phyloP scores from a whole-genome alignment of 2,329 filamentous ascomycete species.

The Cercospora canescens region DNA sequence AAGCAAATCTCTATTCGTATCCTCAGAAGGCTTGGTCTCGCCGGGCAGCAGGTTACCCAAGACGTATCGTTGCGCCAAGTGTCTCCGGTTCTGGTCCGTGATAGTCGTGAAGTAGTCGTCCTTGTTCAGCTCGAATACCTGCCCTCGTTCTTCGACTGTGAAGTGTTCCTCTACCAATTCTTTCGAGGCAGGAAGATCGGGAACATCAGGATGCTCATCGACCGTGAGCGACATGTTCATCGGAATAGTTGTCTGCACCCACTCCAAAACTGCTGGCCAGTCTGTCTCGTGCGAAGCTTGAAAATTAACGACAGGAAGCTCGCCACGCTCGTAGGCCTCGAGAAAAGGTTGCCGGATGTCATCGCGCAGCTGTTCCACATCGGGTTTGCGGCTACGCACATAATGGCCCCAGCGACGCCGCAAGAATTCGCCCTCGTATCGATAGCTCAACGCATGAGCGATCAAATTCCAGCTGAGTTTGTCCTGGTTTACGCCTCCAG shows the following conservation, averaged over 20 bases:
- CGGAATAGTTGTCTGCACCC: slow-evolving; percentile 56
- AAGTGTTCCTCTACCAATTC: slow-evolving; percentile 18
- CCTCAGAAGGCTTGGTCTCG: slow-evolving; percentile 12
- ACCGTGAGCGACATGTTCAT: slow-evolving; percentile 9
- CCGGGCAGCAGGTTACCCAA: slow-evolving; percentile 18
- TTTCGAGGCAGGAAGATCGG: slow-evolving; percentile 16
- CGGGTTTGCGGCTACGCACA: slow-evolving; percentile 23
- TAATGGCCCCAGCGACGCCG: slow-evolving; percentile 40
- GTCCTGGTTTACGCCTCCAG: slow-evolving; percentile 38
- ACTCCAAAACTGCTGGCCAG: slow-evolving; percentile 66
- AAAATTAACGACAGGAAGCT: slow-evolving; percentile 64
- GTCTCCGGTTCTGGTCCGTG: slow-evolving; percentile 23
- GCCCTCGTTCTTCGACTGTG: slow-evolving; percentile 13
- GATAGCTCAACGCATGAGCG: slow-evolving; percentile 41
- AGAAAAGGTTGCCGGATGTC: slow-evolving; percentile 68
- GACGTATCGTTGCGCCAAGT: slow-evolving; percentile 19
- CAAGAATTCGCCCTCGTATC: slow-evolving; percentile 39
- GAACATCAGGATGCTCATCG: slow-evolving; percentile 40
- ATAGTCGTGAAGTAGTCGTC: slow-evolving; percentile 25
- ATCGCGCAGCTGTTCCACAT: slow-evolving; percentile 53
- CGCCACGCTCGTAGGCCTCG: slow-evolving; percentile 62
- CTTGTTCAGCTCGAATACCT: slow-evolving; percentile 16
- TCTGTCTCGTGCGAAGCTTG: slow-evolving; percentile 65
- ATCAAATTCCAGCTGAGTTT: slow-evolving; percentile 44
- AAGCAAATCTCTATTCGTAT: slow-evolving; percentile 24